These are phyloP conservation scores for Umbelopsis vinacea DNA, from an alignment of 192 early-diverging fungal species.

Conservation along the genomic window DNA sequence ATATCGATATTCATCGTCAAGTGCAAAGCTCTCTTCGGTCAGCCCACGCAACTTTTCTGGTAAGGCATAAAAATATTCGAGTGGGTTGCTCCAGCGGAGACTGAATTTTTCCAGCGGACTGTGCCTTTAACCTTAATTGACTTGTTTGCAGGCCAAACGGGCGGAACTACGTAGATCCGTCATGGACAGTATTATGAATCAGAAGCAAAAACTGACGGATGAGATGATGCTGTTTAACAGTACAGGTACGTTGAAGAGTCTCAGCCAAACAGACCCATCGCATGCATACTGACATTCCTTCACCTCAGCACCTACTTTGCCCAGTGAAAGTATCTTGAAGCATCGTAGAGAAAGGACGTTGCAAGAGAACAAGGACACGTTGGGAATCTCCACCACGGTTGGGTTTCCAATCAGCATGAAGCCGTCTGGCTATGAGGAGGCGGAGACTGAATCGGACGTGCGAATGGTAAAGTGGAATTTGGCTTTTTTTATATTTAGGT, in stretches of 20 bases:
- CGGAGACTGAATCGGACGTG: constrained; percentile 17
- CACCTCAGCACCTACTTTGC: not conserved
- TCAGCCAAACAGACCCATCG: not conserved
- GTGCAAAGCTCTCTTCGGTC: not conserved
- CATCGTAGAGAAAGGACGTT: not conserved
- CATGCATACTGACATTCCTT: not conserved
- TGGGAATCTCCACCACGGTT: not conserved
- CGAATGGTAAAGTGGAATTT: constrained; percentile 1
- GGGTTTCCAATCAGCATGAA: constrained; percentile 9
- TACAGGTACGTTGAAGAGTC: not conserved
- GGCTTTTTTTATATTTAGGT: not conserved
- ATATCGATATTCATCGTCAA: not conserved
- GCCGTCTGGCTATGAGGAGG: not conserved
- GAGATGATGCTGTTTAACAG: not conserved
- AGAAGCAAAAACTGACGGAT: not conserved
- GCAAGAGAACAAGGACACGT: not conserved
- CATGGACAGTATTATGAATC: not conserved
- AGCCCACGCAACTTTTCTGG: constrained; percentile 5
- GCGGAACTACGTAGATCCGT: constrained; percentile 17
- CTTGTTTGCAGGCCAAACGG: constrained; percentile 7
- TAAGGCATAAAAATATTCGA: not conserved
- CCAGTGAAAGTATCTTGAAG: not conserved
- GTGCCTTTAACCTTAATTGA: not conserved
- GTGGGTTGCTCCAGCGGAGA: not conserved
- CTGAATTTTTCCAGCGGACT: not conserved